phyloP scores from a whole-genome alignment of 129 eudicot genomes.

The Solidago caesia region DNA sequence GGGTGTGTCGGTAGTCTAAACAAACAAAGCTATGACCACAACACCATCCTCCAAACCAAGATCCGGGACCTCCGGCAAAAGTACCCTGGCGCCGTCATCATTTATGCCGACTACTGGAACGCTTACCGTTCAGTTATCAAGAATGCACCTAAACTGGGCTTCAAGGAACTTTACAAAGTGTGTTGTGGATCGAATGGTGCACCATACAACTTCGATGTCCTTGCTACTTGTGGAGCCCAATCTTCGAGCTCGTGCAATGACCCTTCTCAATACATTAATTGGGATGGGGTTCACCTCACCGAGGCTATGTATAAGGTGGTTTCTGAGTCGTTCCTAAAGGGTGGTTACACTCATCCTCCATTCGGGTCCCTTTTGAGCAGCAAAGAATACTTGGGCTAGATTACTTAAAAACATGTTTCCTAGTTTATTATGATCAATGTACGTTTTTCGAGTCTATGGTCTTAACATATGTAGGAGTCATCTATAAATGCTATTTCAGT shows the following conservation, averaged over 20 bases:
- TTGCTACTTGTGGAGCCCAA: constrained; percentile 64
- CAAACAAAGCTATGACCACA: constrained; percentile 54
- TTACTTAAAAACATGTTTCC: background rate
- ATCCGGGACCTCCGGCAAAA: constrained; percentile 39
- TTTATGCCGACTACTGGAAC: constrained; percentile 67
- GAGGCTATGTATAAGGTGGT: constrained; percentile 76
- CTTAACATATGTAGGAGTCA: constrained; percentile 11
- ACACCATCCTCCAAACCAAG: constrained; percentile 56
- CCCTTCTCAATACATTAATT: constrained; percentile 67
- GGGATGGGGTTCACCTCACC: constrained; percentile 93
- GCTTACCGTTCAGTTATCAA: constrained; percentile 48
- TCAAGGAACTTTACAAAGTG: constrained; percentile 64
- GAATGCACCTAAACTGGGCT: constrained; percentile 53
- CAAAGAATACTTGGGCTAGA: constrained; percentile 33
- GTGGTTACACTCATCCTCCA: constrained; percentile 48
- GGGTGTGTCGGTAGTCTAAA: constrained; percentile 61
- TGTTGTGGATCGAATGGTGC: constrained; percentile 80
- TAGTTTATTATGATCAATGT: background rate
- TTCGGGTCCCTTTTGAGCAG: constrained; percentile 45
- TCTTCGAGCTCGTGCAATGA: constrained; percentile 50
- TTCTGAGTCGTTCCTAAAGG: constrained; percentile 50
- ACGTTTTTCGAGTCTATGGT: background rate
- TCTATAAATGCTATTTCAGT: constrained; percentile 8
- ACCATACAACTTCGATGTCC: constrained; percentile 48
- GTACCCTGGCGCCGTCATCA: constrained; percentile 48